phyloP scores from a whole-genome alignment of 2,329 filamentous ascomycete species.

The Cercospora berteroae region DNA sequence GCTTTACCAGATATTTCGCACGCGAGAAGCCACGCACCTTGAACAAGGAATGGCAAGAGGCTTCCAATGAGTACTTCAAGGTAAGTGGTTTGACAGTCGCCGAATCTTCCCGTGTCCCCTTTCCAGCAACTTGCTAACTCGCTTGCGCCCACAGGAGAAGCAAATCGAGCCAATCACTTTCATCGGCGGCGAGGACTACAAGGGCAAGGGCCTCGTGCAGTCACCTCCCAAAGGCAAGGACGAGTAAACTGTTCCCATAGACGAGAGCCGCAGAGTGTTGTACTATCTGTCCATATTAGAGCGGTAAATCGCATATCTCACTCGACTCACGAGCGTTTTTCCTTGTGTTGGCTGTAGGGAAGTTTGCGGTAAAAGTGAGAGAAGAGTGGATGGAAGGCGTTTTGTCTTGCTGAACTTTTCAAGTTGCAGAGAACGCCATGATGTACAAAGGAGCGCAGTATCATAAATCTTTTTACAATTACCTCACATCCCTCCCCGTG shows the following conservation, averaged over 20 bases:
- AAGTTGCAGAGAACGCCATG: conserved; percentile 16
- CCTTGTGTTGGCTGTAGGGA: conserved; percentile 28
- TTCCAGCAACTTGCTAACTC: conserved; percentile 7
- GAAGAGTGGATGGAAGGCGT: conserved; percentile 13
- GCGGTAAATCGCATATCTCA: conserved; percentile 18
- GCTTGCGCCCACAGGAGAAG: conserved; percentile 61
- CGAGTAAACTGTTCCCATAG: conserved; percentile 23
- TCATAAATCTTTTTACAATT: conserved; percentile 3
- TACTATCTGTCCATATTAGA: conserved; percentile 21
- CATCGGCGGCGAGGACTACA: conserved; percentile 75
- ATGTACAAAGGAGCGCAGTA: conserved; percentile 27
- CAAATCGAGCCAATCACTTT: conserved; percentile 84
- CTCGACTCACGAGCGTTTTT: conserved; percentile 21
- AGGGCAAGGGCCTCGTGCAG: conserved; percentile 72
- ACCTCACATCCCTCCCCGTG: background rate
- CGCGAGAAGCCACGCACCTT: conserved; percentile 76
- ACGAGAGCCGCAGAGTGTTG: conserved; percentile 16
- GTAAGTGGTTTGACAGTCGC: conserved; percentile 54
- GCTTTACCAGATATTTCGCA: conserved; percentile 67
- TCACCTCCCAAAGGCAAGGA: conserved; percentile 40
- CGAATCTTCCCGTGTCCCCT: background rate
- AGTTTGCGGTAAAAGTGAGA: conserved; percentile 18
- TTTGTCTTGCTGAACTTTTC: conserved; percentile 19
- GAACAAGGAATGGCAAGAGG: conserved; percentile 97
- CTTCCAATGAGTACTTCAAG: conserved; percentile 88